Base-by-base conservation (phyloP, 1,284 basidiomycete species). In the Apiotrichum veenhuisii region DNA sequence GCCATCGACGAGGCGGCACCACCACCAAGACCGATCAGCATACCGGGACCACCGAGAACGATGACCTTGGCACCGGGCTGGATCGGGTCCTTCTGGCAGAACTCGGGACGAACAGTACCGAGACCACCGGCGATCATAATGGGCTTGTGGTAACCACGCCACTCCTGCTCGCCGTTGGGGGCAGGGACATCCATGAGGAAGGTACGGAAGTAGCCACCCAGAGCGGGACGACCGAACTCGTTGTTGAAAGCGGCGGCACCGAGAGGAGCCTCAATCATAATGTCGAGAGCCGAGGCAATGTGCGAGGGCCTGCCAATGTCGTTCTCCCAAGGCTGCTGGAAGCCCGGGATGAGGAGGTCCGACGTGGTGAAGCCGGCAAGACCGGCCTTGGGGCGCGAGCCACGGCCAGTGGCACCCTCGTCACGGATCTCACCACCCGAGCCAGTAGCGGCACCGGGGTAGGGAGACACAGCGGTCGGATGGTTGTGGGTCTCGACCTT, bases 401-500 rank as follows among this genome's bases (percentile, higher is more conserved):
- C 96, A 54, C 88, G 82, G 9, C 95, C 95, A 37, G 95, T 92
- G 11, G 95, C 89, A 41, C 95, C 96, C 78, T 99, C 95, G 75
- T 99, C 95, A 56, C 95, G 85, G 67, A 98, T 98, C 78, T 99
- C 95, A 33, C 95, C 95, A 22, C 96, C 95, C 1, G 95, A 97
- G 27, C 95, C 95, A 3, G 95, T 98, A 1, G 95, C 94, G 0
- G 96, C 95, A 42, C 95, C 95, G 5, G 95, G 92, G 76, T 89
- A 98, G 0, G 96, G 96, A 4, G 95, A 98, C 15, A 98, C 93
- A 5, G 95, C 96, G 4, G 95, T 98, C 2, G 96, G 95, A 73
- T 98, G 96, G 76, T 99, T 99, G 77, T 99, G 95, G 10, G 96
- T 99, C 78, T 98, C 96, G 58, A 98, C 96, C 79, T 99, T 99